A percentile compares a stretch with the other conserved stretches of the same genome.
These are phyloP conservation scores for Phytopythium cucurbitacearum DNA, from an alignment of 352 stramenopile genomes.

Conservation along the genomic window DNA sequence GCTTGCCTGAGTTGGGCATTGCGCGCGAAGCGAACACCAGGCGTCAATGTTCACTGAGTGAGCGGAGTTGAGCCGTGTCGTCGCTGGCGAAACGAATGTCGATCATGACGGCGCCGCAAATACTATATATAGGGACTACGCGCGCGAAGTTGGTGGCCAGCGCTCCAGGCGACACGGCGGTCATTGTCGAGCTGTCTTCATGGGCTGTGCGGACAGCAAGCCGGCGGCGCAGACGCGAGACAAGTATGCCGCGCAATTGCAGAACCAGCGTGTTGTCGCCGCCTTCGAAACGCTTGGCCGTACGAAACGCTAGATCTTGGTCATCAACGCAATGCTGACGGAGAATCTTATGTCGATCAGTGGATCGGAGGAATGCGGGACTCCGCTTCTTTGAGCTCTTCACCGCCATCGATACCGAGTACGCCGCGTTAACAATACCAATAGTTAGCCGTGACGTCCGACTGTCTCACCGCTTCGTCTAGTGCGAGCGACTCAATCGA, in stretches of 20 bases:
- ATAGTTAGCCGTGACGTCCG: too few relatives aligned
- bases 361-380: constrained; percentile 30
- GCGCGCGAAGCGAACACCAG: too few relatives aligned
- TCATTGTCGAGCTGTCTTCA: constrained; percentile 3
- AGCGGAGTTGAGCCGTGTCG: too few relatives aligned
- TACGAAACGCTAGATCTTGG: constrained; percentile 3
- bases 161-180: too few relatives aligned
- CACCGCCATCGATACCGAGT: constrained; percentile 46
- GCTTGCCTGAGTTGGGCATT: too few relatives aligned
- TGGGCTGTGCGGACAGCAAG: constrained; percentile 45
- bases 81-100: too few relatives aligned
- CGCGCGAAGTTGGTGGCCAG: too few relatives aligned
- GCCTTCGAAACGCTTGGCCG: constrained; percentile 31
- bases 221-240: constrained; percentile 22
- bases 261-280: constrained; percentile 28
- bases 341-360: constrained; percentile 6
- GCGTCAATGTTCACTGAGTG: too few relatives aligned
- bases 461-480: neutral
- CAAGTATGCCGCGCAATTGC: constrained; percentile 28
- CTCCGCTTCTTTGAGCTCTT: constrained; percentile 46
- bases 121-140: too few relatives aligned
- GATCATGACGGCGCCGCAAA: too few relatives aligned
- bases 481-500: constrained; percentile 58
- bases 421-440: neutral
- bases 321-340: neutral